Evolutionary conservation across 2,329 filamentous ascomycete species (phyloP).

Genomic region (Penicillium sp.): DNA sequence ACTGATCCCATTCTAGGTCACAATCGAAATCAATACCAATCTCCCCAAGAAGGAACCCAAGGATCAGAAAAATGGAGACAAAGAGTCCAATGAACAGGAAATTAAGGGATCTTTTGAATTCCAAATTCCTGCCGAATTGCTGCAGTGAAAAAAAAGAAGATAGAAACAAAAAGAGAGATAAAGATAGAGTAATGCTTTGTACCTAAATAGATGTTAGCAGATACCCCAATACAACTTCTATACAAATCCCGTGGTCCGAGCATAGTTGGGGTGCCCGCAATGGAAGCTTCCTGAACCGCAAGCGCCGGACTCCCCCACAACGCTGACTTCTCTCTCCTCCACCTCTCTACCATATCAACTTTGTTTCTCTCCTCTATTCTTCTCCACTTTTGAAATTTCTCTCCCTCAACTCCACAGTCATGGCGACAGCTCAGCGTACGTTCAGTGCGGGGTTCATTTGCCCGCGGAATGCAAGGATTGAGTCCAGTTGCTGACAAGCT

Average conservation of each 20-base stretch:
- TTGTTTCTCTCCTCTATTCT: slow-evolving; percentile 9
- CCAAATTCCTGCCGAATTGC: slow-evolving; percentile 27
- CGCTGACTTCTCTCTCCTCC: slow-evolving; percentile 14
- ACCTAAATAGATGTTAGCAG: slow-evolving; percentile 8
- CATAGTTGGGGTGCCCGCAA: slow-evolving; percentile 13
- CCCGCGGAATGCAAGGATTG: slow-evolving; percentile 14
- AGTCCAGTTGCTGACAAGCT: slow-evolving; percentile 9
- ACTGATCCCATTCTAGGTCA: slow-evolving; percentile 36
- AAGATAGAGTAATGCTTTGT: slow-evolving; percentile 7
- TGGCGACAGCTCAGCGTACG: slow-evolving; percentile 39
- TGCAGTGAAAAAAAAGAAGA: slow-evolving; percentile 19
- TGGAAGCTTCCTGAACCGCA: slow-evolving; percentile 46
- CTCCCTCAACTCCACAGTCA: slow-evolving; percentile 20
- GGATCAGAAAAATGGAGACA: slow-evolving; percentile 14
- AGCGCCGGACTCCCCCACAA: slow-evolving; percentile 22
- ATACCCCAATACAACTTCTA: slow-evolving; percentile 8
- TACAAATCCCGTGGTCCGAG: background rate
- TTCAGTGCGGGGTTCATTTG: slow-evolving; percentile 29
- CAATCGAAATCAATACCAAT: slow-evolving; percentile 50
- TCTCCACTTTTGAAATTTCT: slow-evolving; percentile 6
- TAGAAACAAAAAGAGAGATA: background rate
- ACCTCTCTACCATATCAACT: slow-evolving; percentile 6
- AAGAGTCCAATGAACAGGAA: slow-evolving; percentile 8
- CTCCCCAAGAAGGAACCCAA: slow-evolving; percentile 41
- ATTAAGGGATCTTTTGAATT: slow-evolving; percentile 27